Evolutionary conservation across 495 filamentous ascomycete genomes (phyloP).

Genomic region (Xylaria flabelliformis): DNA sequence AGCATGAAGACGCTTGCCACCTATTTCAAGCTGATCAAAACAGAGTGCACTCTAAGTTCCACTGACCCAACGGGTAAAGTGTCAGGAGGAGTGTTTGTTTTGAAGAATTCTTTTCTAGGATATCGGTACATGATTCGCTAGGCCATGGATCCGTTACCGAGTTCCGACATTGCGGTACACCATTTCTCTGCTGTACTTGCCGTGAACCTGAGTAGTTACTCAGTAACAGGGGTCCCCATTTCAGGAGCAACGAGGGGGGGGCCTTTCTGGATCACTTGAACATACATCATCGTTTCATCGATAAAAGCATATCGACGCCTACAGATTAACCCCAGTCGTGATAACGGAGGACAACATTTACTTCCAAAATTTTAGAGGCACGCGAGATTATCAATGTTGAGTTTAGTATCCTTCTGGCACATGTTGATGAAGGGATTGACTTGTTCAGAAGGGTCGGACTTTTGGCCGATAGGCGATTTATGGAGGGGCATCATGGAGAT

Average conservation of each 20-base stretch:
- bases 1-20: background rate
- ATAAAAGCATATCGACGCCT: background rate
- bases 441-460: slow-evolving; percentile 24
- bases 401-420: background rate
- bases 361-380: background rate
- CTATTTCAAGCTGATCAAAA: background rate
- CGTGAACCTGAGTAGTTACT: background rate
- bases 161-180: background rate
- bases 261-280: background rate
- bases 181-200: background rate
- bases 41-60: background rate
- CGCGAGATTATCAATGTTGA: background rate
- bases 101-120: background rate
- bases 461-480: slow-evolving; percentile 22
- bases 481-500: slow-evolving; percentile 23
- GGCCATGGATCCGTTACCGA: background rate
- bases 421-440: slow-evolving; percentile 7
- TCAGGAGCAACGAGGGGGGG: background rate
- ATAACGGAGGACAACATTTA: background rate
- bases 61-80: background rate
- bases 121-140: background rate
- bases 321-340: background rate
- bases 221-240: background rate
- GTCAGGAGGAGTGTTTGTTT: background rate
- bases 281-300: background rate